Base-by-base conservation (phyloP, 2,329 filamentous ascomycete genomes). In the Reticulascus tulasneorum region DNA sequence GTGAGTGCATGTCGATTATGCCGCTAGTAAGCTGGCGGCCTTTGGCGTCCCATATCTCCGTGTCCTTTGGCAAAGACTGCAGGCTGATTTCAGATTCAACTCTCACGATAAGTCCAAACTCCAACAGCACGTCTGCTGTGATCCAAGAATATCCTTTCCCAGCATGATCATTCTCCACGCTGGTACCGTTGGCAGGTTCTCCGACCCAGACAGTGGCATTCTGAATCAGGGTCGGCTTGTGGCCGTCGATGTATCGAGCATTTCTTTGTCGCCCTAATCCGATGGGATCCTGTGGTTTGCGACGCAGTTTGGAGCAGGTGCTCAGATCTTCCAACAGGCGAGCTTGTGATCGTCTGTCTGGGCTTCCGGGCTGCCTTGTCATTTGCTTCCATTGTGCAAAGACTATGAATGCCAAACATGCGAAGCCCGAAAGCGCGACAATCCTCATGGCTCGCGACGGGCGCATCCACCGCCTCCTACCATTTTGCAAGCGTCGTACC, bases 1-100 rank as follows among this genome's bases (percentile, higher is more conserved):
- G 82, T 22, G 72, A 79, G 56, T 86, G 82, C 77, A 85, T 84
- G 50, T 86, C 82, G 30, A 86, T 76, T 47, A 86, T 78, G 12
- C 82, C 82, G 7, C 70, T 68, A 0, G 82, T 86, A 15, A 86
- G 60, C 38, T 70, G 76, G 4, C 77, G 71, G 2, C 82, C 79
- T 18, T 67, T 54, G 5, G 77, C 79, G 35, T 84, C 66, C 52
- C 69, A 81, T 8, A 79, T 49, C 5, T 72, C 44, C 1, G 64
- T 67, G 30, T 74, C 64, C 3, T 66, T 49, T 2, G 75, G 61
- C 18, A 82, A 49, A 1, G 58, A 54, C 4, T 53, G 48, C 7
- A 54, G 38, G 0, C 60, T 53, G 29, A 80, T 75, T 20, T 59
- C 55, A 4, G 56, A 35, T 21, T 61, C 63, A 9, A 84, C 73